These are phyloP conservation scores for Astrocystis sublimbata DNA, from an alignment of 495 filamentous ascomycete species.

Conservation along the genomic window DNA sequence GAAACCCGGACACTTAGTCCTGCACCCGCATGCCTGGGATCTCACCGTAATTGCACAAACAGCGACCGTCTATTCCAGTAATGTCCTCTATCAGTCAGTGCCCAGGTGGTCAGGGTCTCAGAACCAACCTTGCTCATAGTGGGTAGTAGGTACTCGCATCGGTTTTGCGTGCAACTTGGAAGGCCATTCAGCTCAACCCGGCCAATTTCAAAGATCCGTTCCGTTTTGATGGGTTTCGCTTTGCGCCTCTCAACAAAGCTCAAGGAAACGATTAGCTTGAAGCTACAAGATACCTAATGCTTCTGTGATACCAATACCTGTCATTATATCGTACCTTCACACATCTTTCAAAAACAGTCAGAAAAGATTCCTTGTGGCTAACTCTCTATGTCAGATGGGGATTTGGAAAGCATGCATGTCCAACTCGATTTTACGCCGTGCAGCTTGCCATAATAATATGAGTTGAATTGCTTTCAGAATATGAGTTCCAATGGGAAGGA, in stretches of 20 bases:
- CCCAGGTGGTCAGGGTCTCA: too few species aligned
- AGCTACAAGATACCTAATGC: not conserved
- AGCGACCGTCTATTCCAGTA: too few species aligned
- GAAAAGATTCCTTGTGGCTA: not conserved
- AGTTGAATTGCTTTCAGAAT: slow-evolving; percentile 38
- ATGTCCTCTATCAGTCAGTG: too few species aligned
- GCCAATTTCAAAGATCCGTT: not conserved
- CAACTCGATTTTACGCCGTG: slow-evolving; percentile 49
- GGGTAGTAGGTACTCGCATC: not conserved
- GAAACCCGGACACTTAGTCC: too few species aligned
- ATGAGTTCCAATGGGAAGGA: slow-evolving; percentile 36
- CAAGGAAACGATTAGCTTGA: not conserved
- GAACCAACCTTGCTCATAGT: too few species aligned
- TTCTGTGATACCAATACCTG: not conserved
- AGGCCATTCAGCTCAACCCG: not conserved
- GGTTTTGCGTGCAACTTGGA: not conserved
- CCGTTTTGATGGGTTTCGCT: not conserved
- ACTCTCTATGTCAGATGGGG: slow-evolving; percentile 36
- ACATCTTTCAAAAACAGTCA: not conserved
- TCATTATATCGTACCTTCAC: not conserved
- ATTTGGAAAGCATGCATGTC: slow-evolving; percentile 49
- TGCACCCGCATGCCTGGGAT: too few species aligned
- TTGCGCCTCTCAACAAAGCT: not conserved
- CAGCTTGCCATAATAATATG: slow-evolving; percentile 47
- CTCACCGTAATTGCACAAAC: too few species aligned